Percentiles rank a stretch among this genome's conserved stretches.
phyloP scores from a whole-genome alignment of 2,329 filamentous ascomycete species.

The Fusarium falciforme region DNA sequence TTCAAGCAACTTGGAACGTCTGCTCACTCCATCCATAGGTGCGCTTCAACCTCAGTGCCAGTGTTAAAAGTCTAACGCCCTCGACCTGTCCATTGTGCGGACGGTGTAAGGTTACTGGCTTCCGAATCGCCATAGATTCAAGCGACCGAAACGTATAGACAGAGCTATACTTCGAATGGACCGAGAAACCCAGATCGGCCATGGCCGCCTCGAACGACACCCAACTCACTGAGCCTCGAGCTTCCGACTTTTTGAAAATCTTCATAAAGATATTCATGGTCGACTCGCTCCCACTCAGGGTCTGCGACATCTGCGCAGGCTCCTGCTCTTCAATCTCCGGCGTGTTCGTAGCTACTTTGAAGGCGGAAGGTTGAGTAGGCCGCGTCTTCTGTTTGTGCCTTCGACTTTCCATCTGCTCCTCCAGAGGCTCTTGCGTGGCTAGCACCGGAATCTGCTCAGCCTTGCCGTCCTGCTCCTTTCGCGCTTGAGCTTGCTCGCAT shows the following conservation, averaged over 20 bases:
- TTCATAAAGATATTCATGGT: conserved; percentile 53
- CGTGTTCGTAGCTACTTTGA: no score
- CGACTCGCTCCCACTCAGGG: conserved; percentile 52
- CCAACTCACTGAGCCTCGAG: conserved; percentile 51
- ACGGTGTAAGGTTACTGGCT: conserved; percentile 50
- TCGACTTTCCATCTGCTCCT: conserved; percentile 8
- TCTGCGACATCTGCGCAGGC: not conserved
- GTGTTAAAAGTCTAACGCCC: conserved; percentile 43
- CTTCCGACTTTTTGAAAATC: conserved; percentile 46
- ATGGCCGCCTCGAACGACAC: conserved; percentile 54
- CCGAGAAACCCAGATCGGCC: conserved; percentile 53
- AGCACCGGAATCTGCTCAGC: not conserved
- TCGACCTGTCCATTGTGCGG: conserved; percentile 53
- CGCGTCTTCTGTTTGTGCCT: conserved; percentile 58
- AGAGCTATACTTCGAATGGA: conserved; percentile 55
- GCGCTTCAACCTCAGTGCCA: conserved; percentile 47
- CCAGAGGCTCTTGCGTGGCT: not conserved
- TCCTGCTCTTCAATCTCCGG: not conserved
- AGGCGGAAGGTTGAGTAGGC: no score
- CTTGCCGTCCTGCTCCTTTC: not conserved
- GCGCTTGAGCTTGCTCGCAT: conserved; percentile 51
- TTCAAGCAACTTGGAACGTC: conserved; percentile 47
- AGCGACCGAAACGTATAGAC: conserved; percentile 55
- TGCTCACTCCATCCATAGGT: conserved; percentile 51
- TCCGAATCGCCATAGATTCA: conserved; percentile 35